A percentile compares a stretch with the other conserved stretches of the same genome.
Conservation (phyloP, 768 basidiomycete genomes). For the Rubroboletus satanas region DNA sequence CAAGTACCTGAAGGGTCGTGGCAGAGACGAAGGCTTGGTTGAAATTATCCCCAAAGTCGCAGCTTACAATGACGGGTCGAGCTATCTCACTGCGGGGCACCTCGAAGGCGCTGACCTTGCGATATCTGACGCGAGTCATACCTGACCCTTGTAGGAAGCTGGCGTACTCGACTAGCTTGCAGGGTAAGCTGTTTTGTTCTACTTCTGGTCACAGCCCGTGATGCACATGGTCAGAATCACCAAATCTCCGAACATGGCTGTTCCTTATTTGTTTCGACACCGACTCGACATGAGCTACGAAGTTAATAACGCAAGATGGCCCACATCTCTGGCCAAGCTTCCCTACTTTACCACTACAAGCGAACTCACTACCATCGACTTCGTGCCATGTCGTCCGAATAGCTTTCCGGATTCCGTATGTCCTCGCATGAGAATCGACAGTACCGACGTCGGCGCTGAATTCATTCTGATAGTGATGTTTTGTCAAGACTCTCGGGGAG, state of each 20-base stretch:
- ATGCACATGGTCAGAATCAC: background rate
- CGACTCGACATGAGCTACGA: background rate
- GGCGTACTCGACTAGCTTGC: conserved; percentile 45
- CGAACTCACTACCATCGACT: background rate
- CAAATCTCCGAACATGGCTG: background rate
- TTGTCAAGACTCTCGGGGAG: too few relatives aligned
- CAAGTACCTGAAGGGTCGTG: conserved; percentile 67
- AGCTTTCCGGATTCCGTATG: background rate
- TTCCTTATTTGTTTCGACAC: background rate
- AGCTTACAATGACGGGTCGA: conserved; percentile 50
- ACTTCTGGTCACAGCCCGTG: background rate
- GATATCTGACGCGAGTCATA: conserved; percentile 39
- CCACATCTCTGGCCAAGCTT: background rate
- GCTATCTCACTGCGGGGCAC: conserved; percentile 42
- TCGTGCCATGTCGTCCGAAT: background rate
- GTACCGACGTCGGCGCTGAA: too few relatives aligned
- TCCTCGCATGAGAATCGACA: background rate
- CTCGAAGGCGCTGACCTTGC: conserved; percentile 34
- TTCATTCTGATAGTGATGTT: too few relatives aligned
- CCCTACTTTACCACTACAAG: background rate
- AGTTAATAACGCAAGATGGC: background rate
- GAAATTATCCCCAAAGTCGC: conserved; percentile 61
- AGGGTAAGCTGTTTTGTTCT: conserved; percentile 33
- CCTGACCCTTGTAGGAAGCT: conserved; percentile 48
- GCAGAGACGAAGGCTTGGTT: conserved; percentile 58